These are phyloP conservation scores for Paspalum vaginatum DNA, from an alignment of 176 grass and related monocot genomes.

Conservation along the genomic window DNA sequence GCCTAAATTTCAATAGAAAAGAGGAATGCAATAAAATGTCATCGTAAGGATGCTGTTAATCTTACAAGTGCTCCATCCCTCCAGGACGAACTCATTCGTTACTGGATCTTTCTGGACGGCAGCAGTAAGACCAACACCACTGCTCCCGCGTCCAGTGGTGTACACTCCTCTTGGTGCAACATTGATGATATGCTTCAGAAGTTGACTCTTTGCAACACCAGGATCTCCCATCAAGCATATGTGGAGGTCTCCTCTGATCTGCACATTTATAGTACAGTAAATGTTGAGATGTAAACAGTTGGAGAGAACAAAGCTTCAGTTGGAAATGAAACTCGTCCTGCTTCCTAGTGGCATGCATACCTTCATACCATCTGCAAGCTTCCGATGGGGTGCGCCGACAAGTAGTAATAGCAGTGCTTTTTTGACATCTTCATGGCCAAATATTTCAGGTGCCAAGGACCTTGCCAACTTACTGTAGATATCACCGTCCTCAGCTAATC, in stretches of 20 bases:
- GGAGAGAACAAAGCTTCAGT: neutral
- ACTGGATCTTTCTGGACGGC: slow-evolving; percentile 94
- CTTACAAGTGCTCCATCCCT: slow-evolving; percentile 99
- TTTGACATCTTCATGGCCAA: slow-evolving; percentile 99
- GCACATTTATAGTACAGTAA: slow-evolving; percentile 10
- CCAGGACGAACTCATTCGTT: slow-evolving; percentile 97
- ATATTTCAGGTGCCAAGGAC: slow-evolving; percentile 98
- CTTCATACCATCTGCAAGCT: slow-evolving; percentile 98
- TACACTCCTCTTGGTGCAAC: slow-evolving; percentile 99
- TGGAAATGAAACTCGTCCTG: neutral
- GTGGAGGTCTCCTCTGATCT: slow-evolving; percentile 99
- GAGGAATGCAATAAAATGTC: slow-evolving; percentile 26
- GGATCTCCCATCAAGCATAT: slow-evolving; percentile 99
- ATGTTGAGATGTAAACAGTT: neutral
- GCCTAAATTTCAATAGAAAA: slow-evolving; percentile 8
- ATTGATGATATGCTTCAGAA: slow-evolving; percentile 99
- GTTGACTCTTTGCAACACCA: slow-evolving; percentile 99
- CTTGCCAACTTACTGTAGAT: slow-evolving; percentile 89
- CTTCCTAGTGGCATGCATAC: slow-evolving; percentile 44
- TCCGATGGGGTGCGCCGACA: slow-evolving; percentile 92
- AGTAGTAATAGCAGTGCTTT: slow-evolving; percentile 93
- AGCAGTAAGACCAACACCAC: slow-evolving; percentile 97
- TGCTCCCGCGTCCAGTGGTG: slow-evolving; percentile 95
- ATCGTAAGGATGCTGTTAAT: neutral
- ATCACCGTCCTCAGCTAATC: slow-evolving; percentile 92